A percentile compares a stretch with the other conserved stretches of the same genome.
Evolutionary conservation across 2,329 filamentous ascomycete species (phyloP).

Genomic region (Canariomyces notabilis): DNA sequence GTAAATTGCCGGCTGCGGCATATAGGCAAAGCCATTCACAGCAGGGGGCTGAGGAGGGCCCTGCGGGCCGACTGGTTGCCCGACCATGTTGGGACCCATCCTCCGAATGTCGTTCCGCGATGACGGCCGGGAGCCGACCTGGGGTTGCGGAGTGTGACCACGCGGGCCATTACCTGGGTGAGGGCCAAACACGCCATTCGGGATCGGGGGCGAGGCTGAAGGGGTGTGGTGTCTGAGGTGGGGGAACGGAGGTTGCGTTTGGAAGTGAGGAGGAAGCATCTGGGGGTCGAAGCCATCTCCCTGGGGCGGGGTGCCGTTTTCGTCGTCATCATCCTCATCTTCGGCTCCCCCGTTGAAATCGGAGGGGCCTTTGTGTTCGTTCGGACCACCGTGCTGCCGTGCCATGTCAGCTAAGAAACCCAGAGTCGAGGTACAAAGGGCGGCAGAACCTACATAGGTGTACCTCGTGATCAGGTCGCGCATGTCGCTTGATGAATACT

Average conservation of each 20-base stretch:
- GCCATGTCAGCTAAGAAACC: slow-evolving; percentile 13
- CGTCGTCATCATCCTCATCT: slow-evolving; percentile 77
- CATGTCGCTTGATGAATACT: slow-evolving; percentile 94
- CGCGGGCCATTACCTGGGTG: slow-evolving; percentile 51
- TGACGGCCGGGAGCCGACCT: slow-evolving; percentile 66
- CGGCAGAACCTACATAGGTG: slow-evolving; percentile 69
- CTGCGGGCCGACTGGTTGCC: slow-evolving; percentile 56
- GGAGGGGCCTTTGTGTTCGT: slow-evolving; percentile 91
- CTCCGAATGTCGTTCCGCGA: slow-evolving; percentile 77
- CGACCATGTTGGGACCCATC: slow-evolving; percentile 66
- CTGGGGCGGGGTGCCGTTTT: slow-evolving; percentile 66
- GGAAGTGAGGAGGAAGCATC: slow-evolving; percentile 67
- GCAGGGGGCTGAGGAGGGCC: slow-evolving; percentile 52
- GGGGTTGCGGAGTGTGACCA: slow-evolving; percentile 77
- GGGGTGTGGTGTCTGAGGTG: slow-evolving; percentile 75
- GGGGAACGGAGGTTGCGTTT: slow-evolving; percentile 62
- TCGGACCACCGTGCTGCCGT: slow-evolving; percentile 76
- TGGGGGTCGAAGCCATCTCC: slow-evolving; percentile 55
- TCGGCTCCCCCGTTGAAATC: slow-evolving; percentile 88
- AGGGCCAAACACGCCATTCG: slow-evolving; percentile 67
- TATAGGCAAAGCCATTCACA: slow-evolving; percentile 72
- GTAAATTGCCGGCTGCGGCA: slow-evolving; percentile 82
- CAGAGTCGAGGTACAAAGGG: slow-evolving; percentile 6
- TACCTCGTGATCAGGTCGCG: slow-evolving; percentile 83
- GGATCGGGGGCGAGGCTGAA: slow-evolving; percentile 82